Conservation (phyloP, 208 protist genomes). For the Acanthamoeba divionensis region DNA sequence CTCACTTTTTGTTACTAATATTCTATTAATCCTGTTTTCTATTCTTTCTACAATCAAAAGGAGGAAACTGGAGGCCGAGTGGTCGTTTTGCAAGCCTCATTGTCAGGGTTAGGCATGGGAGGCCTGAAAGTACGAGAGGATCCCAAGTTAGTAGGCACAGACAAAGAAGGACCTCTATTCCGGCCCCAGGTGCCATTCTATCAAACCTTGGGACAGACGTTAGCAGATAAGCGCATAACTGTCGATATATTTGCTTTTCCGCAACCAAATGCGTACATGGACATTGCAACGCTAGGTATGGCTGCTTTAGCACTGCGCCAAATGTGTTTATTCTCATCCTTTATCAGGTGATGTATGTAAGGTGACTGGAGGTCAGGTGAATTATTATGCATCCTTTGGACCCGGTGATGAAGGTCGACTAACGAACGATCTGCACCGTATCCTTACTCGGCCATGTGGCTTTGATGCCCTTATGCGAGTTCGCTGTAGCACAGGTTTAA, state of each 20-base stretch:
- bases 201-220: slow-evolving; percentile 90
- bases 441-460: slow-evolving; percentile 86
- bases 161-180: slow-evolving; percentile 76
- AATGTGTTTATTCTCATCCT: neutral
- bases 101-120: slow-evolving; percentile 88
- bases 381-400: slow-evolving; percentile 67
- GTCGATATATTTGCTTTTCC: slow-evolving; percentile 89
- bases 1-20: neutral
- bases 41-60: slow-evolving; percentile 54
- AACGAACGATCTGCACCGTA: slow-evolving; percentile 63
- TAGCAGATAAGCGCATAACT: slow-evolving; percentile 86
- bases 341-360: neutral
- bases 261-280: slow-evolving; percentile 84
- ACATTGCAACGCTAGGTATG: slow-evolving; percentile 1
- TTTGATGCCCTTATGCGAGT: slow-evolving; percentile 96
- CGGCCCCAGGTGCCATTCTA: slow-evolving; percentile 89
- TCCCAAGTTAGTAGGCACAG: slow-evolving; percentile 74
- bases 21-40: neutral
- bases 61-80: slow-evolving; percentile 91
- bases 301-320: neutral
- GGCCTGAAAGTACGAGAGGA: slow-evolving; percentile 85
- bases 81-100: slow-evolving; percentile 82
- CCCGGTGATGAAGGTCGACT: neutral
- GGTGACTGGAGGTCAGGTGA: slow-evolving; percentile 73
- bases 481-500: slow-evolving; percentile 79